These are phyloP conservation scores for Ophiosphaerella herpotricha DNA, from an alignment of 2,329 filamentous ascomycete species.

Conservation along the genomic window DNA sequence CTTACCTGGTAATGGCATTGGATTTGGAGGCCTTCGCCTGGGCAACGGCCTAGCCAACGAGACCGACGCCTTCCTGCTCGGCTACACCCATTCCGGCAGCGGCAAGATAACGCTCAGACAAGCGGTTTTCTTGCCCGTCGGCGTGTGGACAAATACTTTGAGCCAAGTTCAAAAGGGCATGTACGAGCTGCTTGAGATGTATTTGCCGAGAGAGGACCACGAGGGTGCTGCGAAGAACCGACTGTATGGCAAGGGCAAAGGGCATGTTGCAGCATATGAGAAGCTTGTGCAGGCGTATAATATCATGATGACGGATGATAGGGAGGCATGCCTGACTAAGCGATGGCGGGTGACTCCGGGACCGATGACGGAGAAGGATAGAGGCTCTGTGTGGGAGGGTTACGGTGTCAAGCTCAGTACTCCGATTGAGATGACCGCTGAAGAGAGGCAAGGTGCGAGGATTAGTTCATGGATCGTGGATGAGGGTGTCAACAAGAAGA, in stretches of 20 bases:
- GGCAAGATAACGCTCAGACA: slow-evolving; percentile 17
- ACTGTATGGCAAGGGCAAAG: neutral
- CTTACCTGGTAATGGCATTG: slow-evolving; percentile 12
- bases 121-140: slow-evolving; percentile 31
- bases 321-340: slow-evolving; percentile 38
- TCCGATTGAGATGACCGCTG: slow-evolving; percentile 20
- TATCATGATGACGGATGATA: slow-evolving; percentile 17
- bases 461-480: slow-evolving; percentile 1
- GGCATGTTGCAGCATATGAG: slow-evolving; percentile 23
- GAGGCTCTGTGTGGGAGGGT: slow-evolving; percentile 42
- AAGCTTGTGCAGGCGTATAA: slow-evolving; percentile 23
- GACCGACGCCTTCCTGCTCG: slow-evolving; percentile 39
- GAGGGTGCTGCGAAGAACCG: too few species aligned
- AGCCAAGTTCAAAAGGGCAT: slow-evolving; percentile 13
- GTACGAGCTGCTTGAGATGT: slow-evolving; percentile 29
- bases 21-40: slow-evolving; percentile 5
- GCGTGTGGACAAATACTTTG: slow-evolving; percentile 24
- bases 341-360: slow-evolving; percentile 30
- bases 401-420: slow-evolving; percentile 29
- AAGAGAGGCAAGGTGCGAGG: slow-evolving; percentile 24
- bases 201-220: slow-evolving; percentile 4
- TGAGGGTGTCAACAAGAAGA: slow-evolving; percentile 9
- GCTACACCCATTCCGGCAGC: slow-evolving; percentile 16
- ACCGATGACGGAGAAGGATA: slow-evolving; percentile 20
- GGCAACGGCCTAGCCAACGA: slow-evolving; percentile 9